Evolutionary conservation across 1,284 basidiomycete genomes (phyloP), one percentile per base, ranked within the genome.

Genomic region (Neolentinus lepideus): DNA sequence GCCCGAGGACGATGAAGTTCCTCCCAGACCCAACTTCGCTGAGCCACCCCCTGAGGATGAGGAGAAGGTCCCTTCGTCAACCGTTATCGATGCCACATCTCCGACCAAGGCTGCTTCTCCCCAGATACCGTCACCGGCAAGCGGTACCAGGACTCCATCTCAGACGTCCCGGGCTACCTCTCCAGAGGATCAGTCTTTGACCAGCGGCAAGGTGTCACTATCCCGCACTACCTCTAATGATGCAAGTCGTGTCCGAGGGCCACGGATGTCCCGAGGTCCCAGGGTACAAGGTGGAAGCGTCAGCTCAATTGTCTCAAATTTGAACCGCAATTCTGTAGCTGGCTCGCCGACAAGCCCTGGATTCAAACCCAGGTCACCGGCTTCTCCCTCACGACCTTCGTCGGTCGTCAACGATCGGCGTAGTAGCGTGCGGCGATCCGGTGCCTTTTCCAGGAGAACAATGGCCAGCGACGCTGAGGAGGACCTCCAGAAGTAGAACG

Each of bases 401-500:
- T 54, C 65, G 22, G 58, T 61, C 24, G 52, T 60, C 1, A 64
- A 64, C 45, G 69, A 64, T 9, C 75, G 70, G 66, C 66, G 68
- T 56, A 71, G 70, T 55, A 67, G 71, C 25, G 69, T 74, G 38
- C 74, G 71, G 35, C 70, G 79, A 59, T 72, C 77, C 50, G 75
- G 79, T 45, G 75, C 80, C 54, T 80, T 91, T 58, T 83, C 85
- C 54, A 77, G 86, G 64, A 78, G 86, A 67, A 87, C 87, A 56
- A 85, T 88, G 83, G 85, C 84, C 46, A 88, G 85, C 64, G 88
- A 90, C 65, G 86, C 88, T 35, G 89, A 91, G 67, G 88, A 90
- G 21, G 27, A 50, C 9, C 8, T 9, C 21, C 33, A 16, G 38
- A 6, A 43, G 38, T 43, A 43, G 19, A 6, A n/a, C 19, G 8